Percentiles rank a stretch among this genome's conserved stretches.
Conservation (phyloP, 2,329 filamentous ascomycete species). For the Ophiostoma sp. region DNA sequence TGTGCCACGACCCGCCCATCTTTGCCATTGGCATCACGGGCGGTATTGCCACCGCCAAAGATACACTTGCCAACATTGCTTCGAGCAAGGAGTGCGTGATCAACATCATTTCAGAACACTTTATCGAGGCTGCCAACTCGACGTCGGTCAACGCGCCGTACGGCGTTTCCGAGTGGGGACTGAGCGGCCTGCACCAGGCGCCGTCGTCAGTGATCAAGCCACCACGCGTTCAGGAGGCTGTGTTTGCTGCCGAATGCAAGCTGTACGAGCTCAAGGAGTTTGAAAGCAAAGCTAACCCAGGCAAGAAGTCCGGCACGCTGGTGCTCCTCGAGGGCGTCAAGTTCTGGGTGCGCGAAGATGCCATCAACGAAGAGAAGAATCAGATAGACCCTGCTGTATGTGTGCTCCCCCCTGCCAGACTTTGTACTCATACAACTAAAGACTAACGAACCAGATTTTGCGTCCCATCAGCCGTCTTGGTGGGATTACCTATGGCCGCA, state of each 20-base stretch:
- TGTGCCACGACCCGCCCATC: slow-evolving; percentile 80
- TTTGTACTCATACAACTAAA: neutral
- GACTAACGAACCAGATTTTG: slow-evolving; percentile 48
- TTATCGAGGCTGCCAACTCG: slow-evolving; percentile 82
- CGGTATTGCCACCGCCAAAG: slow-evolving; percentile 56
- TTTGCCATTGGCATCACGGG: slow-evolving; percentile 58
- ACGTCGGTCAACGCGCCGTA: slow-evolving; percentile 71
- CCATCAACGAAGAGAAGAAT: slow-evolving; percentile 70
- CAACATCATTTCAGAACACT: slow-evolving; percentile 82
- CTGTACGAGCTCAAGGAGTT: slow-evolving; percentile 71
- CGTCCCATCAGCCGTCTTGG: slow-evolving; percentile 73
- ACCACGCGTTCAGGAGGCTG: slow-evolving; percentile 71
- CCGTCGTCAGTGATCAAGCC: slow-evolving; percentile 53
- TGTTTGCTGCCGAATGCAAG: slow-evolving; percentile 77
- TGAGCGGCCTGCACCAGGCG: slow-evolving; percentile 66
- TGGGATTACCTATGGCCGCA: slow-evolving; percentile 76
- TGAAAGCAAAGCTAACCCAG: slow-evolving; percentile 63
- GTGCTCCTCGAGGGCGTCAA: slow-evolving; percentile 75
- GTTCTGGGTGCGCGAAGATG: slow-evolving; percentile 88
- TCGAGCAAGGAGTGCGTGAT: slow-evolving; percentile 72
- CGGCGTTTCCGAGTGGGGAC: slow-evolving; percentile 71
- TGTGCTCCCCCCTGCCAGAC: slow-evolving; percentile 21
- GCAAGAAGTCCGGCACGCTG: slow-evolving; percentile 68
- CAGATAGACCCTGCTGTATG: slow-evolving; percentile 65
- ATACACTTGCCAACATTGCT: slow-evolving; percentile 68